Percentiles rank a stretch among this genome's conserved stretches.
These are phyloP conservation scores for Verticillium isaacii DNA, from an alignment of 2,329 filamentous ascomycete species.

Conservation along the genomic window DNA sequence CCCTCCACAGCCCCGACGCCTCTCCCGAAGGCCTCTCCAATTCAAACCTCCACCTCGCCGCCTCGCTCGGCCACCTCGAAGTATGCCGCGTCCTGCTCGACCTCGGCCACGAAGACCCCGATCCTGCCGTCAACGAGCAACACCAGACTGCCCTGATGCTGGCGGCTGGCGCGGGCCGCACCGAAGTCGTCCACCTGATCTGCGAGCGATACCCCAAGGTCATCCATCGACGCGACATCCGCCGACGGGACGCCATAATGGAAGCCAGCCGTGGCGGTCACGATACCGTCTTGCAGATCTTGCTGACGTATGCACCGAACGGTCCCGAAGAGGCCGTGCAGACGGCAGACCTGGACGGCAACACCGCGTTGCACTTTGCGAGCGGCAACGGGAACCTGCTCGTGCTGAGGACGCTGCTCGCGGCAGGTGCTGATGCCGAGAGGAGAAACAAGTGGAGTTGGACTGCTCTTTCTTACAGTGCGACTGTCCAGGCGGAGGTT, in stretches of 20 bases:
- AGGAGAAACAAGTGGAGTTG: constrained; percentile 72
- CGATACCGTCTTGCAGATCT: constrained; percentile 60
- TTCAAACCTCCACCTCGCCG: constrained; percentile 78
- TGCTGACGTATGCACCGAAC: constrained; percentile 56
- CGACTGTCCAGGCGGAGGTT: constrained; percentile 77
- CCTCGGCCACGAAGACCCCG: constrained; percentile 69
- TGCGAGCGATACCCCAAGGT: constrained; percentile 57
- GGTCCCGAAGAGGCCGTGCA: constrained; percentile 49
- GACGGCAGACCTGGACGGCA: constrained; percentile 65
- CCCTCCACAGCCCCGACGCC: constrained; percentile 76
- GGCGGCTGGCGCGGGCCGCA: constrained; percentile 64
- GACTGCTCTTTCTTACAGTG: constrained; percentile 79
- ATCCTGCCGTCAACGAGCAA: constrained; percentile 72
- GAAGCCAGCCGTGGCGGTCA: constrained; percentile 56
- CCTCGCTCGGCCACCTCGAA: constrained; percentile 63
- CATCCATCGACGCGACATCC: constrained; percentile 60
- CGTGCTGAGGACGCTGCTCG: constrained; percentile 69
- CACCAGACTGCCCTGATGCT: constrained; percentile 81
- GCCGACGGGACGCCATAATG: constrained; percentile 70
- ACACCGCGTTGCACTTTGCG: constrained; percentile 83
- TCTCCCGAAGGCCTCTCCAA: constrained; percentile 66
- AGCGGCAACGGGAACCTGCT: constrained; percentile 76
- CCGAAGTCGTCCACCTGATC: constrained; percentile 69
- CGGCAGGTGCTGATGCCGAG: constrained; percentile 71
- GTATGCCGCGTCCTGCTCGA: constrained; percentile 67